phyloP scores from a whole-genome alignment of 169 alveolate genomes.

The Eimeria brunetti region DNA sequence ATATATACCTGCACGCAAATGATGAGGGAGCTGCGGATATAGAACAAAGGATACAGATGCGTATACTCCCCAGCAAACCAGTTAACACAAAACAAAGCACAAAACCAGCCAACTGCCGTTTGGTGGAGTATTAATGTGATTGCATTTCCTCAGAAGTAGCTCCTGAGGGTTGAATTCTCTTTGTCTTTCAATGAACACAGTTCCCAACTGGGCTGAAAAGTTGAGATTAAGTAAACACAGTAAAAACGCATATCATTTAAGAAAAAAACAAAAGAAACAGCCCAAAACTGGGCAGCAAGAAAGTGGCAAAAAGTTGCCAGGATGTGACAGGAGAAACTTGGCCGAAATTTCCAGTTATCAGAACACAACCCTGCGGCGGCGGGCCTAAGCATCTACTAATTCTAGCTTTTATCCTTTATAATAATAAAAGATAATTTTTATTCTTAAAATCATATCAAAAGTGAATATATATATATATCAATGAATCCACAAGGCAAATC shows the following conservation, averaged over 20 bases:
- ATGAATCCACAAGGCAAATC: too few species aligned
- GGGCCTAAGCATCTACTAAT: neutral
- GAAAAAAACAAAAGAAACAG: neutral
- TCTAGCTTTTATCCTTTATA: too few species aligned
- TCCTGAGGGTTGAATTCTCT: neutral
- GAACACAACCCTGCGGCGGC: neutral
- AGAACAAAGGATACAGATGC: neutral
- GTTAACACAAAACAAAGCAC: neutral
- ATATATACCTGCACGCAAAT: too few species aligned
- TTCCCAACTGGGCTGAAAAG: neutral
- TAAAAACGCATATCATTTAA: neutral
- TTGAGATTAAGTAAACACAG: neutral
- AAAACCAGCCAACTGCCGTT: neutral
- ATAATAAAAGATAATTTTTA: too few species aligned
- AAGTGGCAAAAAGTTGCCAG: neutral
- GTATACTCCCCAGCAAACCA: neutral
- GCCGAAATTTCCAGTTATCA: neutral
- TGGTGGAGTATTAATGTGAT: neutral
- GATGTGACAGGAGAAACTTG: neutral
- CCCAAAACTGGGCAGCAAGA: neutral
- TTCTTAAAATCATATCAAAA: too few species aligned
- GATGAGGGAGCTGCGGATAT: too few species aligned
- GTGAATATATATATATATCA: too few species aligned
- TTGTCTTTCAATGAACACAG: neutral
- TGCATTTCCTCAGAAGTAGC: neutral